Evolutionary conservation across 2,329 filamentous ascomycete species (phyloP).

Genomic region (Achaetomium macrosporum): DNA sequence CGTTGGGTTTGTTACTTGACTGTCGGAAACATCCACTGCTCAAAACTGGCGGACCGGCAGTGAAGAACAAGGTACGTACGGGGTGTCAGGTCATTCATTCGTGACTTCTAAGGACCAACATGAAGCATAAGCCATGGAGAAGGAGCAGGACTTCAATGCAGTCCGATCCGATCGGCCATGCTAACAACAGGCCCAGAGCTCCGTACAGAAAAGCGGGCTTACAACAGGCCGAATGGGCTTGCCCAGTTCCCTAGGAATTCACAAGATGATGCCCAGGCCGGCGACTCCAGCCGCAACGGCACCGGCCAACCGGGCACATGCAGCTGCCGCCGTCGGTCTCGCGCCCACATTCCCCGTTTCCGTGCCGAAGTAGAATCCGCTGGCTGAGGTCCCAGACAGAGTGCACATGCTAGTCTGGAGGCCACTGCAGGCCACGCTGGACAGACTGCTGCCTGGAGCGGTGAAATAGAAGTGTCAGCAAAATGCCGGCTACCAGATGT

Average conservation of each 20-base stretch:
- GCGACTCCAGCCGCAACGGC: conserved; percentile 23
- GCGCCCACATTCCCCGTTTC: conserved; percentile 24
- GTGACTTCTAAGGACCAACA: too few species aligned
- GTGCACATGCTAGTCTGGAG: conserved; percentile 39
- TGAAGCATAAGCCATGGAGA: too few species aligned
- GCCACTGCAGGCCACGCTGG: conserved; percentile 45
- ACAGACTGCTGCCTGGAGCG: conserved; percentile 37
- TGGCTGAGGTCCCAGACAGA: conserved; percentile 21
- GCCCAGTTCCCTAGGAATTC: conserved; percentile 3
- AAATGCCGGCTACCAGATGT: not conserved
- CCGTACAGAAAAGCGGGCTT: not conserved
- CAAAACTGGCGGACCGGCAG: not conserved
- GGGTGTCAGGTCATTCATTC: conserved; percentile 8
- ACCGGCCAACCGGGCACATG: conserved; percentile 23
- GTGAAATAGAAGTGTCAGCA: not conserved
- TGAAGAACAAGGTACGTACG: not conserved
- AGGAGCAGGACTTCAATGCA: too few species aligned
- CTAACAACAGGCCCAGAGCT: not conserved
- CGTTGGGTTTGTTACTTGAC: too few species aligned
- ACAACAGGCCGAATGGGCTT: not conserved
- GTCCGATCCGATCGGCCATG: too few species aligned
- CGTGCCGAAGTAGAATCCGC: conserved; percentile 26
- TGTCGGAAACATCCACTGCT: too few species aligned
- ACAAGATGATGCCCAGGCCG: conserved; percentile 15
- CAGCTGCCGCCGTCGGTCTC: conserved; percentile 24